phyloP scores from a whole-genome alignment of 75 land plant genomes.

The Sequoiadendron giganteum region DNA sequence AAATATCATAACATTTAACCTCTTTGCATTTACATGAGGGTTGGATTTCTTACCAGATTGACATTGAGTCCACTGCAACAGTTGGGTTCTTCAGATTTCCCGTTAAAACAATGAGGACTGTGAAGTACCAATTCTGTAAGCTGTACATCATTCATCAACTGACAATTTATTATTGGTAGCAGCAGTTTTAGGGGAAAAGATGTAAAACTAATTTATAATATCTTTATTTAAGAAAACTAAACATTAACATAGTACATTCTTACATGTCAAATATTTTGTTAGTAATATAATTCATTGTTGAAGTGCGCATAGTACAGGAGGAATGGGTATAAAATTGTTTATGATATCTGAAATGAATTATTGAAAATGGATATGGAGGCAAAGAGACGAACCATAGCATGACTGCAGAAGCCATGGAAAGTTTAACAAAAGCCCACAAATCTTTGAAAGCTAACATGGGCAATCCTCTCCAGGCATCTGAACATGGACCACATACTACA shows the following conservation, averaged over 20 bases:
- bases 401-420: too few relatives aligned
- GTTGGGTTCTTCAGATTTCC: slow-evolving; percentile 48
- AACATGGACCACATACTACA: too few relatives aligned
- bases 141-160: slow-evolving; percentile 18
- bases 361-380: neutral
- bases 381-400: too few relatives aligned
- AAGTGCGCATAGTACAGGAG: neutral
- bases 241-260: neutral
- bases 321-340: neutral
- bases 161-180: neutral
- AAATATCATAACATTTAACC: neutral
- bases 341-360: neutral
- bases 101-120: slow-evolving; percentile 38
- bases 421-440: too few relatives aligned
- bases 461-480: too few relatives aligned
- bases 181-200: neutral
- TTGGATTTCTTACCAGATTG: slow-evolving; percentile 32
- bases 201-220: neutral
- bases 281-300: too few relatives aligned
- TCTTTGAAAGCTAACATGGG: too few relatives aligned
- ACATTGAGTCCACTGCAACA: slow-evolving; percentile 38
- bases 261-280: neutral
- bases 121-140: slow-evolving; percentile 52
- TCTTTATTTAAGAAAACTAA: neutral
- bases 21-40: neutral